Evolutionary conservation across 345 rosid genomes (phyloP), one percentile per base, ranked within the genome.

Genomic region (Murraya paniculata): DNA sequence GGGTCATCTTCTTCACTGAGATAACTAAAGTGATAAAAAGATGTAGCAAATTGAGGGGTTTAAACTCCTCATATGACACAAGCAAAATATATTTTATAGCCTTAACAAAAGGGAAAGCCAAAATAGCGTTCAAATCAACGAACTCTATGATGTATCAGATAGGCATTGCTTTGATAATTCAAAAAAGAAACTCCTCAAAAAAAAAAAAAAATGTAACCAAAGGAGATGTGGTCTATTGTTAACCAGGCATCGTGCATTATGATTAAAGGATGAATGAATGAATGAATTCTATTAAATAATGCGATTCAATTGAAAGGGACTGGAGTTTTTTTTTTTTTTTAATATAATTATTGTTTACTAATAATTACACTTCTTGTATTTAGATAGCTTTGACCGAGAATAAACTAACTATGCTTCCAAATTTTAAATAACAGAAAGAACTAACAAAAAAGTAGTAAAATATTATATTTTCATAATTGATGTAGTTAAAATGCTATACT

Each of bases 81-180:
- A 55, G 13, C 19, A 14, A 35, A 45, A 24, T 76, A 35, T 6
- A 55, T 61, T 72, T 33, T 75, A 53, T 50, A 28, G 22, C 25
- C 30, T 50, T 38, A 36, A 77, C 57, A 72, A 50, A 36, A 64
- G 66, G 58, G 67, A 60, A 50, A 45, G 83, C 38, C 78, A 67
- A 81, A 25, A 36, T 50, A 60, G 72, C 73, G 81, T 77, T 81
- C 64, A 71, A 31, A 48, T 77, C n/a, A 48, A 7, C 27, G 59
- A 67, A 45, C 74, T 72, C 24, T 59, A 16, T 39, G 19, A 6
- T 22, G 30, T 2, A 62, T 33, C 7, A 33, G 16, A 9, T 30
- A 5, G 39, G 50, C 14, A 69, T 53, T 22, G 9, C 13, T 66
- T 22, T 27, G 35, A 21, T 19, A 9, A 27, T 64, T 39, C n/a